Evolutionary conservation across 768 basidiomycete genomes (phyloP).

Genomic region (Trametes gibbosa): DNA sequence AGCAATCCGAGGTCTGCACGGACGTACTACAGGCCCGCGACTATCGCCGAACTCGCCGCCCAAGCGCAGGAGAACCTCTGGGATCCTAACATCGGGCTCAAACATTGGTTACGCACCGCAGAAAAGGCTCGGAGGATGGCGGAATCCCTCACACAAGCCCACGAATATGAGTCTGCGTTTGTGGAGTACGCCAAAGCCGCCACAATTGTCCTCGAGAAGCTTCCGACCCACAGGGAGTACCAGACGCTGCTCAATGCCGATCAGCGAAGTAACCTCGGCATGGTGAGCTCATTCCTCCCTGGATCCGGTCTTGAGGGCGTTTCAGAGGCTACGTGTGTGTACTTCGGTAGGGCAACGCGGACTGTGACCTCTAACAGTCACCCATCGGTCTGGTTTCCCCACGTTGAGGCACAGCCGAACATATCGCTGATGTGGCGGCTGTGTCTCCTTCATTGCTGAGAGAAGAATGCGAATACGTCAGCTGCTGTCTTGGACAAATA

Average conservation of each 20-base stretch:
- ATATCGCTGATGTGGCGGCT: not conserved
- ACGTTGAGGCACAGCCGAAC: not conserved
- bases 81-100: slow-evolving; percentile 59
- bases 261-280: slow-evolving; percentile 64
- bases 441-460: not conserved
- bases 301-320: not conserved
- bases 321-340: not conserved
- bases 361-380: not conserved
- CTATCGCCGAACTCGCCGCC: slow-evolving; percentile 67
- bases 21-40: slow-evolving; percentile 42
- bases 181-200: slow-evolving; percentile 71
- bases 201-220: slow-evolving; percentile 72
- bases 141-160: slow-evolving; percentile 42
- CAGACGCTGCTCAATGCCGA: slow-evolving; percentile 46
- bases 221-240: slow-evolving; percentile 74
- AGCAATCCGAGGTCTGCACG: not conserved
- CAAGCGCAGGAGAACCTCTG: slow-evolving; percentile 53
- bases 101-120: slow-evolving; percentile 63
- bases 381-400: not conserved
- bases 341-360: not conserved
- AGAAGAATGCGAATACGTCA: no score
- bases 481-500: no score
- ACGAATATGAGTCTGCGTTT: slow-evolving; percentile 71
- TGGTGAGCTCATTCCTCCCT: slow-evolving; percentile 45
- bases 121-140: slow-evolving; percentile 60